Evolutionary conservation across 148 eudicot species (phyloP), one percentile per base, ranked within the genome.

Genomic region (Camellia lanceoleosa): DNA sequence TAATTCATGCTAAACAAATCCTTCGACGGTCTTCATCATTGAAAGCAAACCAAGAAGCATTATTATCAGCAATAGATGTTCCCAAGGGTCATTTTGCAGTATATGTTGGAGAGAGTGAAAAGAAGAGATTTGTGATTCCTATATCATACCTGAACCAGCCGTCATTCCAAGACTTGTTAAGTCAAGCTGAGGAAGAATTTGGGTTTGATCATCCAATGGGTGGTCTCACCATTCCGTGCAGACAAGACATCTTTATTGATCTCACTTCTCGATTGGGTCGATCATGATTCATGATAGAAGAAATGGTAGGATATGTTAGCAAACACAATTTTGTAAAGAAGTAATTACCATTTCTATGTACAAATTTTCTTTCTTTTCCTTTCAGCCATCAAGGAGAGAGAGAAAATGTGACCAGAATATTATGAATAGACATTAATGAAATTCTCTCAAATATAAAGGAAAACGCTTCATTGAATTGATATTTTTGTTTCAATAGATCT

Each of bases 191-290:
- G 19, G 85, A 87, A 72, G 80, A 70, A 68, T 87, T 87, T 46
- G 93, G 91, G 58, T 90, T 81, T 51, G 80, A 81, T 59, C 90
- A 88, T 72, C 86, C 90, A 1, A 89, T 88, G 91, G 93, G 90
- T n/a, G 90, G 91, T 13, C 87, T 89, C 63, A 90, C 90, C 0
- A 85, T 88, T 66, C 90, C 91, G 11, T 90, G 93, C 65, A 86
- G 85, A 42, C 83, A 88, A 76, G 88, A 89, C n/a, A 65, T 75
- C 30, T 90, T 90, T 60, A 73, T 86, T 38, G 77, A 82, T 75
- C 86, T 87, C 44, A 76, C 74, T 41, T 79, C 71, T 67, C 69
- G 64, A 9, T 79, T 79, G 13, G 49, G 75, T 42, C 14, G 71
- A 73, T 61, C 16, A 61, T 80, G 77, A 71, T 44, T 42, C 23